Base-by-base conservation (phyloP, 2,329 filamentous ascomycete genomes). In the Akanthomyces uredinophilus region DNA sequence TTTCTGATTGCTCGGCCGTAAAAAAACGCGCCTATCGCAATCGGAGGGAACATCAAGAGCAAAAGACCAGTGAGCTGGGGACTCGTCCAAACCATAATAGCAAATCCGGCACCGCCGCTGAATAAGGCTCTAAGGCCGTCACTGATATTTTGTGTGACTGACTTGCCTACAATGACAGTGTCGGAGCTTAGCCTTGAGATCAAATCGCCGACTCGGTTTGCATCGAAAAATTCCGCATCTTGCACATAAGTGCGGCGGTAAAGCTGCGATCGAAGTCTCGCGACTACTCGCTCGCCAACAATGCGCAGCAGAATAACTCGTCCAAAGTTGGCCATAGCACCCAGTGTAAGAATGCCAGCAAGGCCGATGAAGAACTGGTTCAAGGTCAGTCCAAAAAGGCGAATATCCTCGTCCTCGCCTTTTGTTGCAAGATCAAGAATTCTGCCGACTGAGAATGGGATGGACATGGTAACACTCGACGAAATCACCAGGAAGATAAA, bases 191-290 rank as follows among this genome's bases (percentile, higher is more conserved):
- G 85, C 43, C 96, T 89, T 43, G 94, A 98, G 70, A 99, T 97
- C 68, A 99, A 79, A 73, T 99, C 95, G 73, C 95, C 95, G 29
- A 97, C 93, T 29, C 95, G 86, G 77, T 99, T 99, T 44, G 95
- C 95, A 73, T 99, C 95, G 71, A 99, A 99, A 78, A 99, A 99
- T 71, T 98, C 95, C 63, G 95, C 95, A 74, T 99, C 95, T 74
- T 99, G 95, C n/a, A 95, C 84, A 69, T 96, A 96, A 0, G 95
- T 99, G 66, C 90, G 87, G 66, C 92, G 87, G 78, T 96, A 99
- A 4, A 99, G 85, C 71, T 92, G 90, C 18, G 93, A 94, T 64
- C 95, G 87, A 61, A 99, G 82, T 68, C 94, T 86, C 13, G 94
- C 89, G 60, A 99, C 95, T 63, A 99, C 95, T 47, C 95, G 85